Evolutionary conservation across 495 filamentous ascomycete genomes (phyloP), one percentile per base, ranked within the genome.

Genomic region (Immersiella caudata): DNA sequence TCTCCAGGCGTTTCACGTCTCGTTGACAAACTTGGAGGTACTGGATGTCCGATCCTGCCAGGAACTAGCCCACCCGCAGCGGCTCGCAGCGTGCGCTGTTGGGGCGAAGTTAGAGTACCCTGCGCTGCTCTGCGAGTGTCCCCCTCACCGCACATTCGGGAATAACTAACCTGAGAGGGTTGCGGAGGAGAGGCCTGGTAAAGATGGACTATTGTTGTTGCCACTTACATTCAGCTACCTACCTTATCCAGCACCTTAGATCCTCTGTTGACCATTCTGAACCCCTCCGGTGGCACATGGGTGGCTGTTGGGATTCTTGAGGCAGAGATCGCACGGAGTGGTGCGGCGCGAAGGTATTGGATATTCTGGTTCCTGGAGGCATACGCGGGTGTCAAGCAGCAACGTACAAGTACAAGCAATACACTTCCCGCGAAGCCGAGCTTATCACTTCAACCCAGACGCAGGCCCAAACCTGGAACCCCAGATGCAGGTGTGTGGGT

Each of bases 1-100:
- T 46, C 40, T 46, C 35, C 18, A 27, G 20, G 29, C 60, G 67
- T 64, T 56, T 68, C 66, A 68, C 62, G 27, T 60, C 26, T 60
- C 14, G 21, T 33, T 40, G 62, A 54, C 22, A 56, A 33, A 25
- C 49, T 56, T 50, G 50, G 51, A 29, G 24, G 24, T 33, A 46
- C 27, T 63, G 56, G 40, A 46, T 12, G 5, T 12, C 40, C 16
- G 40, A 18, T 46, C 40, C 4, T 46, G 40, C 2, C 40, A 46
- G 40, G 40, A 46, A 46, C 40, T 2, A 46, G 40, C 40, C 11
- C 6, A 46, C 40, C 40, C 16, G 40, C 40, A 5, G 40, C 16
- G 11, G 40, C n/a, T n/a, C n/a, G n/a, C n/a, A n/a, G n/a, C n/a
- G n/a, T n/a, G n/a, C n/a, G n/a, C n/a, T 46, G 40, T 46, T 12